Base-by-base conservation (phyloP, 768 basidiomycete genomes). In the Psilocybe sp. region DNA sequence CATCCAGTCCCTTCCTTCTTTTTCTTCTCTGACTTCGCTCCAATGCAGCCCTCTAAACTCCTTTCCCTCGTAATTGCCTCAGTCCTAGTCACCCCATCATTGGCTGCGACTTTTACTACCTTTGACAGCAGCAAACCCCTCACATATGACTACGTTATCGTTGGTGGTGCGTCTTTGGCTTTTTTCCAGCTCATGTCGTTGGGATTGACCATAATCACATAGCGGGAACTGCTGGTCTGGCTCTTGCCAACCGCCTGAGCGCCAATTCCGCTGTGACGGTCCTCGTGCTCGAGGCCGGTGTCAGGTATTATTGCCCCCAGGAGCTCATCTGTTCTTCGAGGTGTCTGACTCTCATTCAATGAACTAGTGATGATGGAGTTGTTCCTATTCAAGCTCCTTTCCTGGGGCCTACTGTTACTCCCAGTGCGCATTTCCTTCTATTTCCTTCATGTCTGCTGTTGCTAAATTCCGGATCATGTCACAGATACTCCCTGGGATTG, bases 261-360 rank as follows among this genome's bases (percentile, higher is more conserved):
- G 82, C 82, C 58, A 65, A 81, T 49, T 72, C 75, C 0, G 58
- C 56, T 2, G 61, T 77, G 5, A 67, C 68, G 1, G 80, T 83
- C 0, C 65, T 81, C 12, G 58, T 84, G 5, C 60, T 83, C 5
- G 82, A 84, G 57, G 75, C 79, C 1, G 82, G 82, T 4, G 57
- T 65, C 51, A 85, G 81, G 84, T 82, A 32, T n/a, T n/a, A n/a
- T n/a, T n/a, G n/a, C n/a, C n/a, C n/a, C n/a, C n/a, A n/a, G n/a
- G n/a, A n/a, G n/a, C n/a, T n/a, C n/a, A n/a, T n/a, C n/a, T n/a
- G n/a, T n/a, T n/a, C n/a, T n/a, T n/a, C n/a, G n/a, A n/a, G 40
- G 40, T 34, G 12, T 10, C 9, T 35, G 14, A 42, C 5, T 16
- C 41, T n/a, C n/a, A 13, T 42, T 6, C 38, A 23, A 34, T 20